These are phyloP conservation scores for Isoetes taiwanensis DNA, from an alignment of 75 land plant genomes.

Conservation along the genomic window DNA sequence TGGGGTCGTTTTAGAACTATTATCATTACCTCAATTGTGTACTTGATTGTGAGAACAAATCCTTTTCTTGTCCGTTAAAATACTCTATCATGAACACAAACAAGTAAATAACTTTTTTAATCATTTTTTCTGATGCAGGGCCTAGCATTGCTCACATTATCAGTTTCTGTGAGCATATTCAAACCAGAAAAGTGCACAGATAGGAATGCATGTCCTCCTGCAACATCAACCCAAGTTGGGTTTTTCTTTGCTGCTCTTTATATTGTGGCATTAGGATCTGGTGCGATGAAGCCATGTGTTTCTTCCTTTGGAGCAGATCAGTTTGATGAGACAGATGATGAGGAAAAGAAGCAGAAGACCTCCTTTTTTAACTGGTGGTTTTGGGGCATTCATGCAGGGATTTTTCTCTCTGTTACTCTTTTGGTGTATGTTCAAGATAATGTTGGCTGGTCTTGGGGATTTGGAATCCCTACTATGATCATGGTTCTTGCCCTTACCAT, in stretches of 20 bases:
- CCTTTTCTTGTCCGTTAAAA: no score
- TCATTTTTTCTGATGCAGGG: slow-evolving; percentile 8
- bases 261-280: background rate
- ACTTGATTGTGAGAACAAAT: slow-evolving; percentile 2
- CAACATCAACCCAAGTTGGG: background rate
- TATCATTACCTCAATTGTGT: slow-evolving; percentile 18
- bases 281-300: background rate
- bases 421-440: slow-evolving; percentile 55
- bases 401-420: slow-evolving; percentile 39
- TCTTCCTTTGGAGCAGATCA: slow-evolving; percentile 39
- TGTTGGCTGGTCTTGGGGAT: slow-evolving; percentile 40
- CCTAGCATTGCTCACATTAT: slow-evolving; percentile 14
- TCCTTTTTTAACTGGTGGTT: slow-evolving; percentile 81
- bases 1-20: slow-evolving; percentile 55
- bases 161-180: background rate
- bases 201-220: background rate
- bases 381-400: slow-evolving; percentile 31
- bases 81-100: no score
- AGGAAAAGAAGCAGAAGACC: slow-evolving; percentile 34
- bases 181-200: background rate
- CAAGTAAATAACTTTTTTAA: background rate
- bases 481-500: slow-evolving; percentile 24
- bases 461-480: slow-evolving; percentile 23
- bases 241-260: background rate
- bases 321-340: slow-evolving; percentile 36